Evolutionary conservation across 1,284 basidiomycete species (phyloP), one percentile per base, ranked within the genome.

Genomic region (Rhodotorula sp.): DNA sequence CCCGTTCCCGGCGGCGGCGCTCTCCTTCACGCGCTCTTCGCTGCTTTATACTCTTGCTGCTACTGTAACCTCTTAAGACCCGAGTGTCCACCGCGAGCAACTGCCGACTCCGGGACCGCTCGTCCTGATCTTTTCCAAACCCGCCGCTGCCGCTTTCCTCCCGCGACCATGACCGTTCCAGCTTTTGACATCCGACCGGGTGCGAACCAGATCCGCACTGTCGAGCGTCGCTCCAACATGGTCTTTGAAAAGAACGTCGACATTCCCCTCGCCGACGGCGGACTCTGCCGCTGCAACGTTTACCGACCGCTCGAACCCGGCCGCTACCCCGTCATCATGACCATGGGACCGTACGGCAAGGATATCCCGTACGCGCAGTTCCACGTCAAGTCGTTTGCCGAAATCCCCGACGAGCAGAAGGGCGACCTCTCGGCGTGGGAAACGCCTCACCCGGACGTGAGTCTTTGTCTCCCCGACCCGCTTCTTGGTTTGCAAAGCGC

Each of bases 341-440:
- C 80, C 60, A 73, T 77, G 43, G 78, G 79, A 2, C 79, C 80
- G 0, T 80, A 81, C 69, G 80, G 80, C 56, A 80, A 80, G 65
- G 79, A 80, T 69, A 74, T 78, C 38, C 76, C 72, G 12, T 81
- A 80, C 67, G 48, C 61, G 18, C 69, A 70, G 45, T 80, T 81
- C 64, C 76, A 80, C 61, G 67, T 69, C 15, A 64, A 70, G 21
- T 78, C 77, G 8, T 81, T 71, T 49, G 43, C 62, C 15, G 77
- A 81, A 66, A 70, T 81, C 15, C 80, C 80, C 12, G 75, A 74
- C 28, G 79, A 77, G 47, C 80, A 81, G 47, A 79, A 79, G 72
- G 74, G 75, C 23, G 70, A 77, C 28, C 56, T 76, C 21, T 78
- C 78, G 3, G 79, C 79, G 2, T 81, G 80, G 80, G 80, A 81